Percentiles rank a stretch among this genome's conserved stretches.
Evolutionary conservation across 306 rosid genomes (phyloP).

Genomic region (Prunus kanzakura): DNA sequence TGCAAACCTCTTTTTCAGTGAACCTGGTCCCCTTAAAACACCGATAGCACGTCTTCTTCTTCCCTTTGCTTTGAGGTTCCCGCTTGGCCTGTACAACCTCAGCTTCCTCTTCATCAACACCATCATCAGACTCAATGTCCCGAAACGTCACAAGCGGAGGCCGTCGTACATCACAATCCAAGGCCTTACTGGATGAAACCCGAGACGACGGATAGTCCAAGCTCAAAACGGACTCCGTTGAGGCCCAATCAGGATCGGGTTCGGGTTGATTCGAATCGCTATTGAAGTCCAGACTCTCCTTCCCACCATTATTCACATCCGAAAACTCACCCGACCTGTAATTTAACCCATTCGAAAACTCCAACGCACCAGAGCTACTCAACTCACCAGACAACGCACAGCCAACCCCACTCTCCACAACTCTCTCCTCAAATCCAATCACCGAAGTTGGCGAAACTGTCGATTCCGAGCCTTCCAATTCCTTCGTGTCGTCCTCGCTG

Average conservation of each 20-base stretch:
- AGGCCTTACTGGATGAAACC: conserved; percentile 69
- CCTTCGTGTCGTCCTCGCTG: conserved; percentile 41
- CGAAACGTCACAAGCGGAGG: conserved; percentile 55
- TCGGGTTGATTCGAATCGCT: conserved; percentile 48
- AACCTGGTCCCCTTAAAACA: conserved; percentile 84
- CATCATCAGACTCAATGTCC: conserved; percentile 62
- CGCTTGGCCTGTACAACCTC: conserved; percentile 43
- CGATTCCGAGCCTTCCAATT: conserved; percentile 45
- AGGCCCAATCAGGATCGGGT: conserved; percentile 57
- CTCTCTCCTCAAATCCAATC: conserved; percentile 67
- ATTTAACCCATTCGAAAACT: conserved; percentile 55
- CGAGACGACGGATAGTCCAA: conserved; percentile 79
- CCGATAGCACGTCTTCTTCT: conserved; percentile 79
- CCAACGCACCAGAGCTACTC: conserved; percentile 83
- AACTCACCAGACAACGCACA: conserved; percentile 61
- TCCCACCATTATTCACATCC: conserved; percentile 50
- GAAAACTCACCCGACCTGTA: conserved; percentile 64
- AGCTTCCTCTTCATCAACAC: conserved; percentile 51
- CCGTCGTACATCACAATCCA: conserved; percentile 49
- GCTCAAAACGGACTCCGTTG: conserved; percentile 74
- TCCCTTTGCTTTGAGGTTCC: conserved; percentile 61
- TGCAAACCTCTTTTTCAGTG: conserved; percentile 84
- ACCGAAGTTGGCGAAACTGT: conserved; percentile 77
- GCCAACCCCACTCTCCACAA: conserved; percentile 21
- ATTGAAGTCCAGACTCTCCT: conserved; percentile 63